These are phyloP conservation scores for Diaporthe vaccinii DNA, from an alignment of 2,329 filamentous ascomycete species.

Conservation along the genomic window DNA sequence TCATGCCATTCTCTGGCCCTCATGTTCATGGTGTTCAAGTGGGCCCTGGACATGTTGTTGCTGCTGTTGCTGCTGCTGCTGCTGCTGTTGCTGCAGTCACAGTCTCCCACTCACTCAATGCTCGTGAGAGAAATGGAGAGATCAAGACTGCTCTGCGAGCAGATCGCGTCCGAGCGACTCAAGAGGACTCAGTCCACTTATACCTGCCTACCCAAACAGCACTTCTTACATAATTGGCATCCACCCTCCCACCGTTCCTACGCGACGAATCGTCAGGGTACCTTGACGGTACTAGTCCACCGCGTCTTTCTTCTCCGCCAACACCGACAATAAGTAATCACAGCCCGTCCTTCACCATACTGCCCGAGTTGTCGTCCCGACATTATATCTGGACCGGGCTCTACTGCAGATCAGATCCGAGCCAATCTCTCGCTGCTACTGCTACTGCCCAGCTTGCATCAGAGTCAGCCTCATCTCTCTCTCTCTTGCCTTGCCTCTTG, in stretches of 20 bases:
- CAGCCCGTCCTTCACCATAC: slow-evolving; percentile 18
- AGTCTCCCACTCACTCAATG: background rate
- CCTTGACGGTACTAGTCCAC: slow-evolving; percentile 12
- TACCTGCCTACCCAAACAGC: slow-evolving; percentile 13
- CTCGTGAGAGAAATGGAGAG: background rate
- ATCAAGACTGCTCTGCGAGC: slow-evolving; percentile 6
- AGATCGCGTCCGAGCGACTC: background rate
- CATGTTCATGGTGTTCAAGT: slow-evolving; percentile 27
- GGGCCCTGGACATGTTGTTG: slow-evolving; percentile 16
- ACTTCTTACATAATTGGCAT: slow-evolving; percentile 35
- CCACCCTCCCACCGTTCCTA: slow-evolving; percentile 8
- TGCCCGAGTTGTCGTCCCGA: slow-evolving; percentile 17
- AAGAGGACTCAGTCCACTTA: slow-evolving; percentile 33
- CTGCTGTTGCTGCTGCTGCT: background rate
- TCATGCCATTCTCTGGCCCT: slow-evolving; percentile 18
- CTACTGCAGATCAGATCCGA: slow-evolving; percentile 33
- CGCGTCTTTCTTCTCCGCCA: slow-evolving; percentile 34
- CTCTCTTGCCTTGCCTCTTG: slow-evolving; percentile 14
- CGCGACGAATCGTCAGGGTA: slow-evolving; percentile 15
- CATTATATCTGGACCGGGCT: slow-evolving; percentile 25
- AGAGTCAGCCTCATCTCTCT: slow-evolving; percentile 31
- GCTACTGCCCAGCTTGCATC: slow-evolving; percentile 22
- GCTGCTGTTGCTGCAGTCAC: background rate
- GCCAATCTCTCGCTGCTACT: slow-evolving; percentile 27
- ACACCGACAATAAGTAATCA: slow-evolving; percentile 36